Base-by-base conservation (phyloP, 1,284 basidiomycete genomes). In the Porogramme epimiltina region DNA sequence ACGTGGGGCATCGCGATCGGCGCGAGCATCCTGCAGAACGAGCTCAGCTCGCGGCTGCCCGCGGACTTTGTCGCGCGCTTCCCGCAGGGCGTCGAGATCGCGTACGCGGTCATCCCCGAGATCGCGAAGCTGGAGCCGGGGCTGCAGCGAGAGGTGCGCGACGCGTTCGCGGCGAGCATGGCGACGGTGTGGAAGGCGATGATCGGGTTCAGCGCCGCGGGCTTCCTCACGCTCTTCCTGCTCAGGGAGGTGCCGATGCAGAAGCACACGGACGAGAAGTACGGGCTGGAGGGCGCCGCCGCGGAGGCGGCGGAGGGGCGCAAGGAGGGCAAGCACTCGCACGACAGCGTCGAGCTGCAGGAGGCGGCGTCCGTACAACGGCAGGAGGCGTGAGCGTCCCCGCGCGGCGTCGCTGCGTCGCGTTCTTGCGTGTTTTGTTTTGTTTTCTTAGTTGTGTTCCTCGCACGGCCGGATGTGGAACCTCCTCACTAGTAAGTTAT, bases 1-100 rank as follows among this genome's bases (percentile, higher is more conserved):
- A 68, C 66, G 2, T 76, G 70, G 70, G 75, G 75, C 3, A 63
- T 76, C 47, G 64, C 73, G 1, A 70, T 76, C 51, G 65, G 68
- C 3, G 62, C 65, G 19, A 67, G 71, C 0, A 64, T 77, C 19
- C 62, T 78, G 1, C 69, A 76, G 50, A 77, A 75, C 49, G 55
- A 70, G 56, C 69, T 77, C 6, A 60, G 61, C 46, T 58, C 53
- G 5, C 60, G 60, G 0, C 68, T 78, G 0, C 74, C 75, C 0
- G 25, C 55, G 1, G 63, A 49, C 1, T 74, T 77, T 49, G 34
- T 68, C 13, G 25, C 58, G 1, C 54, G 54, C 24, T 67, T 77
- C 49, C 70, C 70, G 0, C 39, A 46, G 5, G 70, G 69, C 16
- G 59, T 64, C 16, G 63, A 70, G 42, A 65, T 76, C 26, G 68